These are phyloP conservation scores for Helicocarpus griseus DNA, from an alignment of 2,329 filamentous ascomycete genomes.

Conservation along the genomic window DNA sequence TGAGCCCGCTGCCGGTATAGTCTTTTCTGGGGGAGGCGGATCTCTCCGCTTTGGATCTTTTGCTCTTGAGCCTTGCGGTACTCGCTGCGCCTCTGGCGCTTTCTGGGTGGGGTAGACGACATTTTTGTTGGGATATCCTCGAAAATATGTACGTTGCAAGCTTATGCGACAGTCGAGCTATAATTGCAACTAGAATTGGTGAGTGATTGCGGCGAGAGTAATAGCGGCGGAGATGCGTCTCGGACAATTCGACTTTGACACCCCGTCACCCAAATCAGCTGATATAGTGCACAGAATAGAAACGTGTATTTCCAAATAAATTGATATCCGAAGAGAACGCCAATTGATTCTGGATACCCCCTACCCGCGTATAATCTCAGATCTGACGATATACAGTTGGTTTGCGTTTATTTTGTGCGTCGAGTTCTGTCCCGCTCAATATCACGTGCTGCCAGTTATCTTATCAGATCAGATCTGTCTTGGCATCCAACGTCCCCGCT, in stretches of 20 bases:
- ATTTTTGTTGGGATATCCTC: too few species aligned
- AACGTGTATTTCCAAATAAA: neutral
- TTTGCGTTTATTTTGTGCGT: neutral
- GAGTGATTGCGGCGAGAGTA: too few species aligned
- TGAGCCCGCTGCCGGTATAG: conserved; percentile 95
- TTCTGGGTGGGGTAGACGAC: conserved; percentile 25
- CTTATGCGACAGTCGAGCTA: too few species aligned
- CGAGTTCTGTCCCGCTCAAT: neutral
- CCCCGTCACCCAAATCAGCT: neutral
- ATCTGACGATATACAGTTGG: too few species aligned
- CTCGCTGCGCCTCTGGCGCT: conserved; percentile 56
- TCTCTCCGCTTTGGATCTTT: conserved; percentile 12
- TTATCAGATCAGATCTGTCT: neutral
- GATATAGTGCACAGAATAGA: neutral
- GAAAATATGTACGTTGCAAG: too few species aligned
- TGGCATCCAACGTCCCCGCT: neutral
- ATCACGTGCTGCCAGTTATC: neutral
- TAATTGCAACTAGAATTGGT: too few species aligned
- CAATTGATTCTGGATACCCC: neutral
- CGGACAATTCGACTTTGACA: too few species aligned
- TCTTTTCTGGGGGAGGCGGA: conserved; percentile 72
- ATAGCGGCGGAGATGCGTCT: too few species aligned
- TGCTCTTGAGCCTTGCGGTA: conserved; percentile 45
- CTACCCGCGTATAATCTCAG: neutral
- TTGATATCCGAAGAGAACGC: neutral